Evolutionary conservation across 371 early-diverging fungal genomes (phyloP).

Genomic region (Fennellomyces sp.): DNA sequence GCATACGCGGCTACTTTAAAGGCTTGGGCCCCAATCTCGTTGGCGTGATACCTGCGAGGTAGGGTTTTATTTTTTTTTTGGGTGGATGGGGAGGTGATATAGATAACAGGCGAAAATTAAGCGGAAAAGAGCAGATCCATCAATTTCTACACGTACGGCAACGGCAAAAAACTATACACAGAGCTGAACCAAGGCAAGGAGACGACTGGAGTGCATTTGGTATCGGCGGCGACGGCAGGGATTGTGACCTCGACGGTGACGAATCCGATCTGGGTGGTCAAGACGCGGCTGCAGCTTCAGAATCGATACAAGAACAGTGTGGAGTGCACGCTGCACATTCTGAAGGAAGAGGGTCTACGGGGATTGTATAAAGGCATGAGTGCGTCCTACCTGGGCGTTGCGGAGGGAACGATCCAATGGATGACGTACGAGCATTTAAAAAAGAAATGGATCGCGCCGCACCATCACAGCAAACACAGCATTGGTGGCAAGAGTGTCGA

Average conservation of each 20-base stretch:
- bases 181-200: constrained; percentile 78
- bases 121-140: constrained; percentile 65
- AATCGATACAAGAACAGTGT: constrained; percentile 72
- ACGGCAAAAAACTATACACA: constrained; percentile 80
- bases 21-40: constrained; percentile 93
- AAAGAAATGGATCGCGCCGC: constrained; percentile 27
- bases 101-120: background rate
- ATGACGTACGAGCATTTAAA: constrained; percentile 94
- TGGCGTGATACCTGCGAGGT: constrained; percentile 93
- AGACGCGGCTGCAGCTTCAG: constrained; percentile 94
- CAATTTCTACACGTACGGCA: constrained; percentile 89
- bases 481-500: constrained; percentile 38
- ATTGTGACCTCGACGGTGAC: constrained; percentile 80
- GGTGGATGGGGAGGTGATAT: background rate
- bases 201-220: constrained; percentile 78
- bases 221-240: constrained; percentile 85
- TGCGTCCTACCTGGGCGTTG: constrained; percentile 85
- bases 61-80: no score
- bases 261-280: constrained; percentile 97
- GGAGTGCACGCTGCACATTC: constrained; percentile 71
- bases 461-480: constrained; percentile 3
- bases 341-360: constrained; percentile 78
- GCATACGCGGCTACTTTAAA: constrained; percentile 86
- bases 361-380: constrained; percentile 92
- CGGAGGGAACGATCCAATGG: constrained; percentile 94